phyloP scores from a whole-genome alignment of 2,329 filamentous ascomycete species.

The Hypoxylon sp. region DNA sequence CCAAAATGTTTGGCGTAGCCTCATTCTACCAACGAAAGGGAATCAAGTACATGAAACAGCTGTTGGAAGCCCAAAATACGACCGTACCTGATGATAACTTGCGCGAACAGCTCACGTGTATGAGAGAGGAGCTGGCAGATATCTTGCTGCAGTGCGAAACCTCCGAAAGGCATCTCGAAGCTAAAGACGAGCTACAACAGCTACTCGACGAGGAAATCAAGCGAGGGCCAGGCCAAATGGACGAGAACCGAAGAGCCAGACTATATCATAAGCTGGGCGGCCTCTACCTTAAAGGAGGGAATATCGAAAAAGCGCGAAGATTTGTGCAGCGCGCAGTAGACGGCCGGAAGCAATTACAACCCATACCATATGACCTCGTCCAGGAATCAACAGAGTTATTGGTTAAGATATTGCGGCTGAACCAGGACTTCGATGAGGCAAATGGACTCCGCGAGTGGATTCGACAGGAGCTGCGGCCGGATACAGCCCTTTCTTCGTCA shows the following conservation, averaged over 20 bases:
- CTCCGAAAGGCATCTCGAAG: conserved; percentile 42
- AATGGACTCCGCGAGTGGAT: conserved; percentile 50
- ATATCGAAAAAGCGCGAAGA: conserved; percentile 40
- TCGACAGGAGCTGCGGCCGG: conserved; percentile 29
- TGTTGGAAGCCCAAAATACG: conserved; percentile 32
- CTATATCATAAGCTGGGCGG: conserved; percentile 52
- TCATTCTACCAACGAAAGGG: conserved; percentile 48
- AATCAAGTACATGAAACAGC: conserved; percentile 45
- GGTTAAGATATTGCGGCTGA: conserved; percentile 44
- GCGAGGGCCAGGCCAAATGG: conserved; percentile 26
- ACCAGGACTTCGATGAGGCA: conserved; percentile 50
- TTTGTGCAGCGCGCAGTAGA: conserved; percentile 48
- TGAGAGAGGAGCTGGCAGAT: conserved; percentile 51
- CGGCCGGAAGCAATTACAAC: conserved; percentile 40
- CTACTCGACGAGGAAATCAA: conserved; percentile 46
- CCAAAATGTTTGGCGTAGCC: conserved; percentile 47
- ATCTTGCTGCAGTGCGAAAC: conserved; percentile 48
- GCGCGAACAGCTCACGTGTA: conserved; percentile 39
- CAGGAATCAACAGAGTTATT: conserved; percentile 49
- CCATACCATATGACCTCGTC: conserved; percentile 38
- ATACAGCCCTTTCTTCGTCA: conserved; percentile 7
- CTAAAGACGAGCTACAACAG: conserved; percentile 42
- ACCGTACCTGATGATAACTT: conserved; percentile 26
- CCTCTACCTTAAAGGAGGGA: conserved; percentile 44
- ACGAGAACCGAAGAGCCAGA: conserved; percentile 42